Evolutionary conservation across 2,329 filamentous ascomycete genomes (phyloP), one percentile per base, ranked within the genome.

Genomic region (Capronia americana): DNA sequence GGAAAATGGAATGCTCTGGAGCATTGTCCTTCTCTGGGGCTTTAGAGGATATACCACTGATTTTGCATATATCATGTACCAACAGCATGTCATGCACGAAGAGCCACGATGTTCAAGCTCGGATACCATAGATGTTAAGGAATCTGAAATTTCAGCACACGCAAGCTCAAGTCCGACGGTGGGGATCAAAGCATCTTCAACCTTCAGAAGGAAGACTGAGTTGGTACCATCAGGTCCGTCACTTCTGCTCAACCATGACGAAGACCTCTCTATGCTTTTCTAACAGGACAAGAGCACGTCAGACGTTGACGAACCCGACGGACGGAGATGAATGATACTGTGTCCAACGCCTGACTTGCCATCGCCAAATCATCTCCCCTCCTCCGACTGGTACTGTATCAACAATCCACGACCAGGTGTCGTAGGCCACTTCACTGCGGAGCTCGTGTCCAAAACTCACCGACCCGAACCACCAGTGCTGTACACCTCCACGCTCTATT

Each of bases 21-120:
- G 44, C 14, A 17, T 23, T 51, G 48, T 26, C n/a, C 4, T 10
- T 26, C 10, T 4, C 46, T 1, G 3, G 3, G 10, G 20, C 12
- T 23, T 24, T 7, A 11, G 17, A n/a, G 41, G 8, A 26, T 26
- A 20, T 51, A 26, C 48, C 48, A 51, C 10, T 26, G 5, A 60
- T 50, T 60, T n/a, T 44, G 38, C 17, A 20, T 6, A n/a, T 44
- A 44, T 44, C 34, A 17, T 60, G 57, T 51, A 60, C 28, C 53
- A 56, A 23, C 17, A 44, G 14, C 14, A n/a, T 5, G 38, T n/a
- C 38, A n/a, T n/a, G 17, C 7, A 44, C 14, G 38, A 44, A 44
- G 17, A 44, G 17, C 7, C 38, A n/a, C 38, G 38, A 44, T 44
- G 17, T 44, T 20, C 38, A 8, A 44, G 7, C n/a, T 17, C 5